A percentile compares a stretch with the other conserved stretches of the same genome.
phyloP scores from a whole-genome alignment of 306 rosid genomes.

The Prunus davidiana region DNA sequence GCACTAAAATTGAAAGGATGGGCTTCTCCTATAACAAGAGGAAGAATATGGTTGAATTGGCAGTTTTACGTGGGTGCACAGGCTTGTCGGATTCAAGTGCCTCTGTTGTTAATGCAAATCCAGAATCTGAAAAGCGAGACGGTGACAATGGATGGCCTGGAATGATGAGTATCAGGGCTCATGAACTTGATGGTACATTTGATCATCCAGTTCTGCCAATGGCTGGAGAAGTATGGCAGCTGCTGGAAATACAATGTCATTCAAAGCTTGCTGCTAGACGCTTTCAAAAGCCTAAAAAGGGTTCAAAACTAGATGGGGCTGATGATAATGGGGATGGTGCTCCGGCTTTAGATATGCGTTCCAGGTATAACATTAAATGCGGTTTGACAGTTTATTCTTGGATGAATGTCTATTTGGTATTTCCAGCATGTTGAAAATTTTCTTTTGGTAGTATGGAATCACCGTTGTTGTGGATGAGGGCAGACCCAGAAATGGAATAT shows the following conservation, averaged over 20 bases:
- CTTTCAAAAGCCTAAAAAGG: slow-evolving; percentile 83
- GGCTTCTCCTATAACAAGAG: slow-evolving; percentile 94
- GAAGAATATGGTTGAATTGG: slow-evolving; percentile 93
- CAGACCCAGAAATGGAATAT: slow-evolving; percentile 99
- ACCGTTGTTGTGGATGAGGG: slow-evolving; percentile 92
- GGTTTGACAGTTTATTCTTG: background rate
- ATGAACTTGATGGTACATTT: slow-evolving; percentile 94
- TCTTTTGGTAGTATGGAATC: slow-evolving; percentile 66
- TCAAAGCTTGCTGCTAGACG: slow-evolving; percentile 93
- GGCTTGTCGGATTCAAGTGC: slow-evolving; percentile 50
- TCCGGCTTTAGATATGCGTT: slow-evolving; percentile 72
- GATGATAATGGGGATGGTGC: slow-evolving; percentile 79
- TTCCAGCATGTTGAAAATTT: slow-evolving; percentile 16
- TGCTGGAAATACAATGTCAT: slow-evolving; percentile 90
- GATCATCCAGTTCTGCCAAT: slow-evolving; percentile 98
- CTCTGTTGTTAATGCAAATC: slow-evolving; percentile 45
- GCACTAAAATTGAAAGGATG: slow-evolving; percentile 51
- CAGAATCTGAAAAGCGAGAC: slow-evolving; percentile 75
- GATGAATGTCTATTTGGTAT: slow-evolving; percentile 16
- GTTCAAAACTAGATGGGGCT: slow-evolving; percentile 82
- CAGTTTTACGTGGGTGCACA: slow-evolving; percentile 90
- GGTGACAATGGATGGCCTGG: slow-evolving; percentile 95
- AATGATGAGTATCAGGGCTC: slow-evolving; percentile 95
- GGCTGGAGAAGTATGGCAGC: slow-evolving; percentile 92
- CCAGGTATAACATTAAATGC: slow-evolving; percentile 46